Evolutionary conservation across 2,329 filamentous ascomycete genomes (phyloP).

Genomic region (Chaetomiaceae sp.): DNA sequence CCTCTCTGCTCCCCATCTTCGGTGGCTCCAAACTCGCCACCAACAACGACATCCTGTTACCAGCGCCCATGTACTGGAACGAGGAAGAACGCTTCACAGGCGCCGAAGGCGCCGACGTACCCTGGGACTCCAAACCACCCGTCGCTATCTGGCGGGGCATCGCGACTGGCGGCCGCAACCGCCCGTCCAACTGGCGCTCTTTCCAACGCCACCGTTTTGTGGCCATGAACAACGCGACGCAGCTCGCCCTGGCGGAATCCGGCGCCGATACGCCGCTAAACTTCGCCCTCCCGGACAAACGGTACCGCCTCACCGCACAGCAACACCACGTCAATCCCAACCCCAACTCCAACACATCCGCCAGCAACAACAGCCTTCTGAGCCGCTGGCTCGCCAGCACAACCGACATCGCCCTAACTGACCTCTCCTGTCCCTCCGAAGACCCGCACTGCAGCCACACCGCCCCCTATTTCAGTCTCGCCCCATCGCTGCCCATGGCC

Average conservation of each 20-base stretch:
- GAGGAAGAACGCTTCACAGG: conserved; percentile 58
- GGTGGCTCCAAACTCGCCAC: conserved; percentile 62
- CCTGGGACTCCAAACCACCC: conserved; percentile 53
- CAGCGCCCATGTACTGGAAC: conserved; percentile 63
- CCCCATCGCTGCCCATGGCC: conserved; percentile 26
- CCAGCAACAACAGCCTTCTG: conserved; percentile 24
- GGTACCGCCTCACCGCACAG: conserved; percentile 32
- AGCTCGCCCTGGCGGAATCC: conserved; percentile 44
- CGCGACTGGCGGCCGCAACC: conserved; percentile 57
- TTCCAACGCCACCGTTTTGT: conserved; percentile 74
- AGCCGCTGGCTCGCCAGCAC: conserved; percentile 44
- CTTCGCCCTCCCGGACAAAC: conserved; percentile 45
- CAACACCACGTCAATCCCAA: too few relatives aligned
- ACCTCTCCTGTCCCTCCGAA: conserved; percentile 45
- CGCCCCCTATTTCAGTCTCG: conserved; percentile 38
- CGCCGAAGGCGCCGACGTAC: conserved; percentile 44
- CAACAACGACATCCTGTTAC: conserved; percentile 65
- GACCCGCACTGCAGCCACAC: conserved; percentile 43
- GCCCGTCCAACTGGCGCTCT: conserved; percentile 57
- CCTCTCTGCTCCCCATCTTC: conserved; percentile 58
- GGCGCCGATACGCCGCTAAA: conserved; percentile 39
- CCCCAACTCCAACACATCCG: too few relatives aligned
- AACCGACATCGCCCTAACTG: conserved; percentile 47
- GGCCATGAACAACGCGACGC: conserved; percentile 63
- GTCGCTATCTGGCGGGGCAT: conserved; percentile 60